Base-by-base conservation (phyloP, 2,329 filamentous ascomycete species). In the Claviceps paspali region DNA sequence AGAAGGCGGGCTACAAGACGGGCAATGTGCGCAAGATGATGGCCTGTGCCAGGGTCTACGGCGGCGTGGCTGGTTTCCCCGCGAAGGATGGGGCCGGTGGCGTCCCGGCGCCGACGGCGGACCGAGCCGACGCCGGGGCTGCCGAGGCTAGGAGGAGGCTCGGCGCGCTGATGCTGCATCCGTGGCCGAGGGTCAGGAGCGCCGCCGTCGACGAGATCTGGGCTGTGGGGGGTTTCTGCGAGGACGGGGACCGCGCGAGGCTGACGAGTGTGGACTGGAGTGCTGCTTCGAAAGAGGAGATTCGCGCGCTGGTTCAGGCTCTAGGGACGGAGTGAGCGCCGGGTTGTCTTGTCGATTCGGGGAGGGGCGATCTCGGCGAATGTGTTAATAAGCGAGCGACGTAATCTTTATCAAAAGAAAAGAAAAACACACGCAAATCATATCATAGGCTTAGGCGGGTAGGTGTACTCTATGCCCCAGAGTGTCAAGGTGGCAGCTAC, bases 1-100 rank as follows among this genome's bases (percentile, higher is more conserved):
- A 92, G 50, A 85, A 79, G 55, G 71, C 82, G 1, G 82, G 87
- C 44, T 87, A 82, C 62, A 88, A 87, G 59, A 82, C 80, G 1
- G 76, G 79, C 15, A 91, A 84, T 53, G 73, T 94, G 30, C 73
- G 78, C 35, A 88, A 91, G 55, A 67, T 96, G 1, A 73, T 84
- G 52, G 81, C 84, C 1, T 84, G 82, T 17, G 63, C 92, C 42
- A 80, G 79, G 49, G 71, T 91, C 10, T 96, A 95, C 56, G 73
- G 77, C 3, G 76, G 75, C 1, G 59, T 94, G 19, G 73, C 75
- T 62, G 34, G 45, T 31, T 19, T 5, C 10, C 47, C 27, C 15
- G 72, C 73, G n/a, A n/a, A n/a, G n/a, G n/a, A n/a, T n/a, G n/a
- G n/a, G n/a, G n/a, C n/a, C n/a, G n/a, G n/a, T n/a, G n/a, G n/a